Conservation (phyloP, 2,329 filamentous ascomycete genomes). For the Alternaria gansuensis region DNA sequence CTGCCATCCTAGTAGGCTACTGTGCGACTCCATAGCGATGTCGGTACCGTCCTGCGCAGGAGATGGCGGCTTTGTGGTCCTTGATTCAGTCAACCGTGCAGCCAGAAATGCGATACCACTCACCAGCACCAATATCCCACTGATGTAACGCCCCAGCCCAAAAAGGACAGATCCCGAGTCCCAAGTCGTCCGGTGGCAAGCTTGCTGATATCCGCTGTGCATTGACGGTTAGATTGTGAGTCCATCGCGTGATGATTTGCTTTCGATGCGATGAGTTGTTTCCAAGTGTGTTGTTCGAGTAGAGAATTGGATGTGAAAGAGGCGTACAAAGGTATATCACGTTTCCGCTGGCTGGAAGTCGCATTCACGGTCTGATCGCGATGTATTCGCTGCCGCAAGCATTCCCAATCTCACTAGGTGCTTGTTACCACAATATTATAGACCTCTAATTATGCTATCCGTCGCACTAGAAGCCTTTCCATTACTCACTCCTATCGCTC, state of each 20-base stretch:
- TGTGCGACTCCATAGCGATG: background rate
- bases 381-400: background rate
- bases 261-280: background rate
- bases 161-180: conserved; percentile 9
- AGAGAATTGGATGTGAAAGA: background rate
- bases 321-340: background rate
- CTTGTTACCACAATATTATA: background rate
- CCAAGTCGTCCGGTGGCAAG: conserved; percentile 34
- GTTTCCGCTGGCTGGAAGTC: background rate
- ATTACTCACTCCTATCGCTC: background rate
- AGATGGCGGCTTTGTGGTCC: conserved; percentile 3
- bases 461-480: background rate
- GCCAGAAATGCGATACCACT: background rate
- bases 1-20: background rate
- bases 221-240: conserved; percentile 22
- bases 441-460: background rate
- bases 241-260: background rate
- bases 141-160: conserved; percentile 11
- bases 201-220: conserved; percentile 24
- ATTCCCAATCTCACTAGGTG: background rate
- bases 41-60: background rate
- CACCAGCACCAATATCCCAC: conserved; percentile 22
- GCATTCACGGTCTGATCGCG: conserved; percentile 1
- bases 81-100: background rate
- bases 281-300: background rate